A percentile compares a stretch with the other conserved stretches of the same genome.
phyloP scores from a whole-genome alignment of 1,284 basidiomycete species.

The Rhodofomes roseus region DNA sequence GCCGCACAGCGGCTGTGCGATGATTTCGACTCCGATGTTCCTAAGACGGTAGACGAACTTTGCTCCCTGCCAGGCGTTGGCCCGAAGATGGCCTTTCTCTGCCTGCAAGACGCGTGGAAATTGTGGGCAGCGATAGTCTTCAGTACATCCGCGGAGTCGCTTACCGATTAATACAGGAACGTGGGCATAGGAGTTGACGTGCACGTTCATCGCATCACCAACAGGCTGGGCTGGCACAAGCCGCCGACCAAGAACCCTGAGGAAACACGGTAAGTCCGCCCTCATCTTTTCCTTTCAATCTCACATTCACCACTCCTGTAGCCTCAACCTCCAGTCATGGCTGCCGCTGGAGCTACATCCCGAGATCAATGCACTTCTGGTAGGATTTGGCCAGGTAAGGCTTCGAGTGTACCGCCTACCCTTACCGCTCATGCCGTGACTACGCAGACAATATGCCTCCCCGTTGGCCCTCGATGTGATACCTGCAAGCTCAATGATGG shows the following conservation, averaged over 20 bases:
- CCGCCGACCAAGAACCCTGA: conserved; percentile 84
- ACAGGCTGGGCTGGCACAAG: conserved; percentile 89
- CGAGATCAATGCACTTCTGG: conserved; percentile 85
- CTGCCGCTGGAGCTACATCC: conserved; percentile 75
- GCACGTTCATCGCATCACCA: conserved; percentile 94
- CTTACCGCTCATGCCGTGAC: background rate
- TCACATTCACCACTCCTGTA: conserved; percentile 21
- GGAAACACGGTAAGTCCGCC: conserved; percentile 62
- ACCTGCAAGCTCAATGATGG: conserved; percentile 60
- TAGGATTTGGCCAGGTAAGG: conserved; percentile 87
- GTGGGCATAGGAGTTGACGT: conserved; percentile 94
- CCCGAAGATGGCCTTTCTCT: conserved; percentile 89
- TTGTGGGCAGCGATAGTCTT: conserved; percentile 42
- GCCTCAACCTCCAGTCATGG: conserved; percentile 89
- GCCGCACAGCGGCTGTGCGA: conserved; percentile 64
- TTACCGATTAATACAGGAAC: conserved; percentile 48
- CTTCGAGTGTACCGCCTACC: background rate
- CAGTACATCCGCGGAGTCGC: too few species aligned
- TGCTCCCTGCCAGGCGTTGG: conserved; percentile 86
- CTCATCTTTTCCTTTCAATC: background rate
- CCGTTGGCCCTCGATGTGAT: conserved; percentile 81
- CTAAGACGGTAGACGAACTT: conserved; percentile 82
- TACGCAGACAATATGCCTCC: conserved; percentile 75
- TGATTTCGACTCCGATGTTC: conserved; percentile 77
- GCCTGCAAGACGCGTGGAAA: conserved; percentile 83